Evolutionary conservation across 495 filamentous ascomycete species (phyloP).

Genomic region (Lophium mytilinum): DNA sequence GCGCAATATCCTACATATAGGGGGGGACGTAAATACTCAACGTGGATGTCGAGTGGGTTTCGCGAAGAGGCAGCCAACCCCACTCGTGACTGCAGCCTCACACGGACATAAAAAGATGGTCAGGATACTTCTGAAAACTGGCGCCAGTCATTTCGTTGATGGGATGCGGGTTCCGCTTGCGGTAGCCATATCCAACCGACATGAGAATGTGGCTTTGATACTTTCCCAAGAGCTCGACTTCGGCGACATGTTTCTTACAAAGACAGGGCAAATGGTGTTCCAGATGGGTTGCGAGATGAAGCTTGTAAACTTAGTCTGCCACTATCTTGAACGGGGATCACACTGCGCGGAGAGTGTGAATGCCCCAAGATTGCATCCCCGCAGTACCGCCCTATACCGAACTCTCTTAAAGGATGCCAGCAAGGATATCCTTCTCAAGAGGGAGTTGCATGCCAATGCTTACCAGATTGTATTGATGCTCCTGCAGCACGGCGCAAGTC

Average conservation of each 20-base stretch:
- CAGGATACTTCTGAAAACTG: constrained; percentile 1
- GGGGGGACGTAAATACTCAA: constrained; percentile 3
- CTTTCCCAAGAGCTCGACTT: background rate
- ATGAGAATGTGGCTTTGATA: constrained; percentile 6
- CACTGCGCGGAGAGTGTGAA: background rate
- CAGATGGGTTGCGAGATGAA: constrained; percentile 3
- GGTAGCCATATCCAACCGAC: constrained; percentile 1
- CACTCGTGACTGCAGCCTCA: constrained; percentile 1
- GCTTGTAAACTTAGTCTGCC: constrained; percentile 5
- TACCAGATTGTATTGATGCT: constrained; percentile 9
- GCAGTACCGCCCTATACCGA: constrained; percentile 1
- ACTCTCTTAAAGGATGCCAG: constrained; percentile 1
- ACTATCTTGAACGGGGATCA: constrained; percentile 1
- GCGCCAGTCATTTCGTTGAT: constrained; percentile 2
- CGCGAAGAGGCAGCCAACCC: background rate
- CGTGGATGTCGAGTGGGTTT: background rate
- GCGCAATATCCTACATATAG: background rate
- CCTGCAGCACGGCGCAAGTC: constrained; percentile 1
- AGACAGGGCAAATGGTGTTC: background rate
- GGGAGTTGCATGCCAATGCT: constrained; percentile 6
- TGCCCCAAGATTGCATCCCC: background rate
- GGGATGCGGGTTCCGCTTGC: background rate
- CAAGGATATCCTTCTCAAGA: background rate
- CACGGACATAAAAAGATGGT: constrained; percentile 5
- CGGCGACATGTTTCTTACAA: background rate